phyloP scores from a whole-genome alignment of 2,329 filamentous ascomycete species.

The Metarhizium album region DNA sequence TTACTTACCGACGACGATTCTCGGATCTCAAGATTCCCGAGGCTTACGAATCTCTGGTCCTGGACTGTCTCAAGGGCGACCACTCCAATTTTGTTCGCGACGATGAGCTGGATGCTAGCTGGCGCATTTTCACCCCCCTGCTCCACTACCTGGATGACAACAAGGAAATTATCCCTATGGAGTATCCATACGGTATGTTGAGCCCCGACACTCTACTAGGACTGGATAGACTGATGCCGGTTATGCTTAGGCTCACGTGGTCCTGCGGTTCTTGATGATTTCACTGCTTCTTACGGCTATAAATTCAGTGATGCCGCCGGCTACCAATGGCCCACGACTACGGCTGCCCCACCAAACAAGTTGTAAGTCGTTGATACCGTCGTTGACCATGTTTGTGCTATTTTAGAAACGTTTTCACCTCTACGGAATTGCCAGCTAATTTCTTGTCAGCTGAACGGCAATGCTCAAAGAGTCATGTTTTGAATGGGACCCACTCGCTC shows the following conservation, averaged over 20 bases:
- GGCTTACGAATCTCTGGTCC: slow-evolving; percentile 94
- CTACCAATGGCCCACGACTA: slow-evolving; percentile 86
- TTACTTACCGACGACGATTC: slow-evolving; percentile 96
- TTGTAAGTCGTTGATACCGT: slow-evolving; percentile 47
- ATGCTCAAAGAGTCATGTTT: not conserved
- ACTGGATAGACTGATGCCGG: not conserved
- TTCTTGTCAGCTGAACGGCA: not conserved
- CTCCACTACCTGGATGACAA: slow-evolving; percentile 98
- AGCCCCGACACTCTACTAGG: not conserved
- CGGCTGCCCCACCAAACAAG: slow-evolving; percentile 58
- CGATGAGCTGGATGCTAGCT: slow-evolving; percentile 92
- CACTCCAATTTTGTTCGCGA: slow-evolving; percentile 99
- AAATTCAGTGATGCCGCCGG: slow-evolving; percentile 96
- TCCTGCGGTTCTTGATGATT: slow-evolving; percentile 92
- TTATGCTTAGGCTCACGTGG: slow-evolving; percentile 79
- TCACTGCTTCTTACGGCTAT: slow-evolving; percentile 96
- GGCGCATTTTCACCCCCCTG: slow-evolving; percentile 96
- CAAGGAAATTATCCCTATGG: slow-evolving; percentile 99
- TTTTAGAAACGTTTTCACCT: not conserved
- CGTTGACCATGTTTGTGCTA: slow-evolving; percentile 8
- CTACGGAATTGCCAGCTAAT: not conserved
- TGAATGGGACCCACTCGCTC: not conserved
- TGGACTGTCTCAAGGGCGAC: slow-evolving; percentile 96
- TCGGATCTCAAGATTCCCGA: slow-evolving; percentile 99
- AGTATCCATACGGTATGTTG: slow-evolving; percentile 90